Percentiles rank a stretch among this genome's conserved stretches.
These are phyloP conservation scores for Persicaria tinctoria DNA, from an alignment of 148 eudicot species.

Conservation along the genomic window DNA sequence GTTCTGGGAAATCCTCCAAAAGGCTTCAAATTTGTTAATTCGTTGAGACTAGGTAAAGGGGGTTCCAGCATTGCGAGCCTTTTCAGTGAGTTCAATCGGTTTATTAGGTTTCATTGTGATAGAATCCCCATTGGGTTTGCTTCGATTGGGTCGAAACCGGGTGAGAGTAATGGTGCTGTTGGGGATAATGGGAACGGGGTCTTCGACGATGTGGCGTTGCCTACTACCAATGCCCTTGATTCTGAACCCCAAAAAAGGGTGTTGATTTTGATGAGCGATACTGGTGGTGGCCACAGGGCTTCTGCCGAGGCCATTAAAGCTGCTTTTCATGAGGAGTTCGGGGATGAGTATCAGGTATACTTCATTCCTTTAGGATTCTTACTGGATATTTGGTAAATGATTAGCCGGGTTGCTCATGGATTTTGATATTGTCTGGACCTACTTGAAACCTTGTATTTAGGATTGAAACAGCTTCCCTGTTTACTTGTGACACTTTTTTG, in stretches of 20 bases:
- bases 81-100: slow-evolving; percentile 58
- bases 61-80: slow-evolving; percentile 35
- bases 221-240: slow-evolving; percentile 32
- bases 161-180: slow-evolving; percentile 40
- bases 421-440: background rate
- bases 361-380: background rate
- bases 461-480: background rate
- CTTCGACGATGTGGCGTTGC: slow-evolving; percentile 39
- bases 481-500: background rate
- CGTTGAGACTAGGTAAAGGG: slow-evolving; percentile 38
- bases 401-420: background rate
- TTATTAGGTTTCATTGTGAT: slow-evolving; percentile 68
- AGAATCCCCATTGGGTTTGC: slow-evolving; percentile 75
- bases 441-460: background rate
- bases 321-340: slow-evolving; percentile 67
- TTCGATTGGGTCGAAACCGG: slow-evolving; percentile 35
- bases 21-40: slow-evolving; percentile 35
- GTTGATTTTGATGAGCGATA: slow-evolving; percentile 96
- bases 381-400: background rate
- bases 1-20: slow-evolving; percentile 21
- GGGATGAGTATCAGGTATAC: slow-evolving; percentile 79
- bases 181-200: slow-evolving; percentile 39
- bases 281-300: slow-evolving; percentile 98
- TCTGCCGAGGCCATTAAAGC: slow-evolving; percentile 94
- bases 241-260: slow-evolving; percentile 54